Conservation (phyloP, 2,329 filamentous ascomycete species). For the Exserohilum rostratum region DNA sequence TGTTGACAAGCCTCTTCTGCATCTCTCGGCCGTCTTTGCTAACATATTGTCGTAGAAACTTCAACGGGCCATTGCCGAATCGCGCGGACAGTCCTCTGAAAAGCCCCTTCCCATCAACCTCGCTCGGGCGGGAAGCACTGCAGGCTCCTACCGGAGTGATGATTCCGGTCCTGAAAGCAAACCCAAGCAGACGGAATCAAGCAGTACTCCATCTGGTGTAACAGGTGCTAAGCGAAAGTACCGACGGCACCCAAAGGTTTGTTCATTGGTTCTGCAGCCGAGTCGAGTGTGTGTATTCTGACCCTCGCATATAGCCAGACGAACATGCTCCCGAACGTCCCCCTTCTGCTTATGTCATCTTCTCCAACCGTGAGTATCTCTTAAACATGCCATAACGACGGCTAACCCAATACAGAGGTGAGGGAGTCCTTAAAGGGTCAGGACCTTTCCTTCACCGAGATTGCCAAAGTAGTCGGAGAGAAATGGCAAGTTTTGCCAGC, state of each 20-base stretch:
- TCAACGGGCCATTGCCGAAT: constrained; percentile 81
- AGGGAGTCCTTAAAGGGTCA: constrained; percentile 78
- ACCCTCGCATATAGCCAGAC: constrained; percentile 63
- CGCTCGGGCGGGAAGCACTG: constrained; percentile 57
- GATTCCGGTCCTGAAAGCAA: constrained; percentile 57
- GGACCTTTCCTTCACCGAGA: constrained; percentile 80
- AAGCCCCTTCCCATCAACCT: constrained; percentile 46
- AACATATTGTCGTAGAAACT: constrained; percentile 64
- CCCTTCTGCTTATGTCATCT: constrained; percentile 82
- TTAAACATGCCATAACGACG: neutral
- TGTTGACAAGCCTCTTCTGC: constrained; percentile 34
- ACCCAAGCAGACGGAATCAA: constrained; percentile 52
- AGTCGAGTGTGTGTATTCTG: constrained; percentile 12
- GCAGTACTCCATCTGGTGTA: constrained; percentile 42
- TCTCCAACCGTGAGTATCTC: constrained; percentile 74
- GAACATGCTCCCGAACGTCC: constrained; percentile 80
- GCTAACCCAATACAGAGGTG: constrained; percentile 62
- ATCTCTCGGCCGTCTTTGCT: neutral
- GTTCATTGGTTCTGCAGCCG: constrained; percentile 19
- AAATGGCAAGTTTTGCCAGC: constrained; percentile 76
- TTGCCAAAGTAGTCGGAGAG: constrained; percentile 81
- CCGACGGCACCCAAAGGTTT: constrained; percentile 75
- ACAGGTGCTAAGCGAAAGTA: constrained; percentile 71
- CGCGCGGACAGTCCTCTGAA: constrained; percentile 60
- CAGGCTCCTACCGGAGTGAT: constrained; percentile 63